Base-by-base conservation (phyloP, 345 rosid genomes). In the Noccaea caerulescens region DNA sequence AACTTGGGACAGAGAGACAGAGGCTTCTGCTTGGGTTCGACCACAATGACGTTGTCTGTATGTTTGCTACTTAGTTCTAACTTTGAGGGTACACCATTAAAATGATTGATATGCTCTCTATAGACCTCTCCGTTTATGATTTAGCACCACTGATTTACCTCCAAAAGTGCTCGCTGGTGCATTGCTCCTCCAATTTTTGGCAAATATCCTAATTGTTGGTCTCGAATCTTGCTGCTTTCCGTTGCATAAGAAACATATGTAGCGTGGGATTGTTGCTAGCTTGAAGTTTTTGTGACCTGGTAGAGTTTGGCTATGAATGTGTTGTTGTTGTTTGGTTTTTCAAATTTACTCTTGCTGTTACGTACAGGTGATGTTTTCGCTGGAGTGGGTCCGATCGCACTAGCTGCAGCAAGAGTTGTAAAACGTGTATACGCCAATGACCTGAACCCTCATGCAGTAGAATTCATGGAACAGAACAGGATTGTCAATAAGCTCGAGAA, bases 381-480 rank as follows among this genome's bases (percentile, higher is more conserved):
- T 39, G 89, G 97, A 47, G 92, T 87, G 55, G 96, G 98, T 66
- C 97, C 97, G 27, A 82, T 93, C 60, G 85, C 93, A 63, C 69
- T 90, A 71, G 78, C 96, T 71, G 94, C 97, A 7, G 93, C 96
- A 60, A 88, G 78, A 88, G 80, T 84, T 71, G 97, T 90, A 38
- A 90, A 85, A 63, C 84, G 89, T 57, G 96, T 88, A 11, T 87
- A 83, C 64, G 97, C 98, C 75, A 93, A 93, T 84, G 96, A 93
- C 78, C 81, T 93, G 82, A 93, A 90, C 69, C 97, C 97, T 43
- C 67, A 59, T 60, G 98, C 96, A 7, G 82, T 93, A 57, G 91
- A 93, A 54, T 88, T 84, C 72, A 69, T 93, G 80, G 91, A 83
- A 69, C 88, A 82, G 72, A 90, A 90, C 71, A 78, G 82, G 57